phyloP scores from a whole-genome alignment of 331 rosid species.

The Acacia concinna region DNA sequence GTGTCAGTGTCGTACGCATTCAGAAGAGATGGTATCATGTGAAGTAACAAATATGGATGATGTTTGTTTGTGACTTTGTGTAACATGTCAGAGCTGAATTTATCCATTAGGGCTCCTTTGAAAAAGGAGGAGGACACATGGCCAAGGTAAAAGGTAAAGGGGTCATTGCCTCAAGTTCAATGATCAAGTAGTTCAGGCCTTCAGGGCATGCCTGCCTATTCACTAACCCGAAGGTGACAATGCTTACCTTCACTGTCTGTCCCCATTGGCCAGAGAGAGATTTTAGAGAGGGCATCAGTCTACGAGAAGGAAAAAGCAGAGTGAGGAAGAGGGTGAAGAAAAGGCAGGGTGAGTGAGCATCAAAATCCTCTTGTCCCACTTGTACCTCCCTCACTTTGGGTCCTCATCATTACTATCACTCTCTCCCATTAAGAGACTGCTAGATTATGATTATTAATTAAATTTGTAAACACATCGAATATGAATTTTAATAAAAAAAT shows the following conservation, averaged over 20 bases:
- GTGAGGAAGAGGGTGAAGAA: neutral
- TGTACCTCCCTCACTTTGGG: constrained; percentile 31
- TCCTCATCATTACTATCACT: constrained; percentile 46
- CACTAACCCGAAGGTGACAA: neutral
- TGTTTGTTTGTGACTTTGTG: neutral
- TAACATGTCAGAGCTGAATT: neutral
- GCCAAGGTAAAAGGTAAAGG: neutral
- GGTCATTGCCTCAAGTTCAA: neutral
- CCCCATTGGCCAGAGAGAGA: neutral
- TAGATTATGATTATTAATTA: neutral
- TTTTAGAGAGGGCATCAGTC: constrained; percentile 8
- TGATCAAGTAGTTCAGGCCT: neutral
- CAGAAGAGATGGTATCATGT: neutral
- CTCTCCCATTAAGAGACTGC: neutral
- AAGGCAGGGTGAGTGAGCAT: constrained; percentile 20
- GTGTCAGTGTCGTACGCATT: neutral
- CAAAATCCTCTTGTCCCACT: constrained; percentile 53
- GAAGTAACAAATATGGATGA: neutral
- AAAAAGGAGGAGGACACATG: neutral
- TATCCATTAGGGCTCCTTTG: neutral
- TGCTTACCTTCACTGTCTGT: neutral
- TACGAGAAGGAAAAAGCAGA: constrained; percentile 1
- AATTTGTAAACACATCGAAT: neutral
- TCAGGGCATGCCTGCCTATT: neutral
- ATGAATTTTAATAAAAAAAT: neutral